phyloP scores from a whole-genome alignment of 2,329 filamentous ascomycete species.

The Sphaerulina musiva region DNA sequence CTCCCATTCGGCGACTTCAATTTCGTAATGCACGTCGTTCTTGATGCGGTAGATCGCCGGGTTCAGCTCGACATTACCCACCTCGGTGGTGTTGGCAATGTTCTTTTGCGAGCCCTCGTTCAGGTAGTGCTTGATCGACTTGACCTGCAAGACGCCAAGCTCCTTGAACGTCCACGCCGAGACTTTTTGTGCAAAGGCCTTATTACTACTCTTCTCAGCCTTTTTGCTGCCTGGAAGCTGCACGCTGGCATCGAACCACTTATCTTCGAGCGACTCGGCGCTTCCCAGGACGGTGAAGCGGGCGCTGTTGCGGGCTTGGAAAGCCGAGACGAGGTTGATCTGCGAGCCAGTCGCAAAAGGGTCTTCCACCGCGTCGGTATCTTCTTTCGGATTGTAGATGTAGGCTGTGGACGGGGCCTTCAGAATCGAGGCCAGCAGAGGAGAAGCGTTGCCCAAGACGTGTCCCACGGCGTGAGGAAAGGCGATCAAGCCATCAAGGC shows the following conservation, averaged over 20 bases:
- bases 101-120: slow-evolving; percentile 46
- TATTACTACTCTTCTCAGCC: slow-evolving; percentile 64
- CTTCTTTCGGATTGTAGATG: slow-evolving; percentile 88
- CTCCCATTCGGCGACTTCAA: slow-evolving; percentile 80
- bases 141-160: slow-evolving; percentile 78
- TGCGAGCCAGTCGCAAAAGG: slow-evolving; percentile 79
- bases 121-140: slow-evolving; percentile 70
- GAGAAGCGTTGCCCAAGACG: slow-evolving; percentile 65
- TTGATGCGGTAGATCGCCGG: slow-evolving; percentile 91
- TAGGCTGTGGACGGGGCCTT: slow-evolving; percentile 81
- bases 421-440: slow-evolving; percentile 73
- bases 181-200: slow-evolving; percentile 75
- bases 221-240: slow-evolving; percentile 49
- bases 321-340: slow-evolving; percentile 69
- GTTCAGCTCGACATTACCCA: slow-evolving; percentile 53
- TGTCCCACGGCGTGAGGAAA: slow-evolving; percentile 77
- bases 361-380: slow-evolving; percentile 64
- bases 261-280: slow-evolving; percentile 77
- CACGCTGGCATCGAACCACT: slow-evolving; percentile 80
- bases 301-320: slow-evolving; percentile 91
- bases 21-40: slow-evolving; percentile 83
- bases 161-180: slow-evolving; percentile 98
- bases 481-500: slow-evolving; percentile 63
- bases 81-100: slow-evolving; percentile 31
- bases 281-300: slow-evolving; percentile 80